These are phyloP conservation scores for Colletotrichum brevisporum DNA, from an alignment of 2,329 filamentous ascomycete genomes.

Conservation along the genomic window DNA sequence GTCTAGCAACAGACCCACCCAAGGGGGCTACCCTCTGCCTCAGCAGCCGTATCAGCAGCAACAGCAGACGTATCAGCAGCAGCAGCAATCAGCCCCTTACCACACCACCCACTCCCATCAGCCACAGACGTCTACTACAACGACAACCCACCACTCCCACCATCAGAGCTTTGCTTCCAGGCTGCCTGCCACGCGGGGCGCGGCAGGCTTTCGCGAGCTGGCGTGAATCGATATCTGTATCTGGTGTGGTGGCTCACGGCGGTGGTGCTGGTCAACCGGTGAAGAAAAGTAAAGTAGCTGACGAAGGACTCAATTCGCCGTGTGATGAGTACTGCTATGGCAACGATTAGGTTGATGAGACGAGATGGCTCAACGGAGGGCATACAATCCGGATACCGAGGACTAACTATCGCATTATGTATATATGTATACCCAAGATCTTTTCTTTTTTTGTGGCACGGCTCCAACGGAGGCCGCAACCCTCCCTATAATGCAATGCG, in stretches of 20 bases:
- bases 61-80: background rate
- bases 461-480: constrained; percentile 5
- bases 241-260: no score
- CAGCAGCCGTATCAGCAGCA: constrained; percentile 21
- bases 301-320: background rate
- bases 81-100: constrained; percentile 14
- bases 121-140: constrained; percentile 2
- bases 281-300: background rate
- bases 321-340: no score
- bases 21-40: constrained; percentile 15
- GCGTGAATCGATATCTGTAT: constrained; percentile 40
- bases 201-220: no score
- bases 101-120: constrained; percentile 8
- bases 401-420: constrained; percentile 23
- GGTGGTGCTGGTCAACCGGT: no score
- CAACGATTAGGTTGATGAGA: no score
- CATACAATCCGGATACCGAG: background rate
- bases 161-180: constrained; percentile 43
- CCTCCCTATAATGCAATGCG: constrained; percentile 8
- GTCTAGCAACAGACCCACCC: constrained; percentile 12
- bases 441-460: background rate
- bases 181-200: constrained; percentile 48
- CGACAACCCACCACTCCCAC: constrained; percentile 20
- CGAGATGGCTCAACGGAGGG: no score
- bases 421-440: constrained; percentile 24